Conservation (phyloP, 768 basidiomycete species). For the Serendipita sp. region DNA sequence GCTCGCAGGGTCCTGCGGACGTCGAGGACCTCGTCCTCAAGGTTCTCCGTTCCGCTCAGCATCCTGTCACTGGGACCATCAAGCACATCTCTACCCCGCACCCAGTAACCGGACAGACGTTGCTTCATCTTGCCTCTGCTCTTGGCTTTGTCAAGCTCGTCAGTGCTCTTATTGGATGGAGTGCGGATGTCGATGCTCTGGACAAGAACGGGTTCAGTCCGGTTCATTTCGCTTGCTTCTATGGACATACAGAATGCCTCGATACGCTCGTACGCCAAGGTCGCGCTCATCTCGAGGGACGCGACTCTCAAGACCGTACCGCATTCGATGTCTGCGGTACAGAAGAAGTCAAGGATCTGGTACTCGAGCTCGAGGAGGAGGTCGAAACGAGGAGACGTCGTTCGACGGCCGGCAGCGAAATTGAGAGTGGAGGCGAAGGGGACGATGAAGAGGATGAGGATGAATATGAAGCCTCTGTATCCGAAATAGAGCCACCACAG, state of each 20-base stretch:
- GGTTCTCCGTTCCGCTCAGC: slow-evolving; percentile 49
- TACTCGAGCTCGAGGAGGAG: slow-evolving; percentile 2
- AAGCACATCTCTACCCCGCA: slow-evolving; percentile 47
- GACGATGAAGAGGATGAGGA: slow-evolving; percentile 5
- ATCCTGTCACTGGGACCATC: not conserved
- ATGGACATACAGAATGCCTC: not conserved
- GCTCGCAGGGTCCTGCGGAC: slow-evolving; percentile 29
- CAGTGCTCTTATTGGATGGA: slow-evolving; percentile 51
- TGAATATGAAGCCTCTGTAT: not conserved
- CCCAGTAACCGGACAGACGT: slow-evolving; percentile 52
- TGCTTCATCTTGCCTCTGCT: slow-evolving; percentile 76
- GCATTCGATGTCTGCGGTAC: not conserved
- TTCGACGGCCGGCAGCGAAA: not conserved
- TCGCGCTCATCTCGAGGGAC: slow-evolving; percentile 1
- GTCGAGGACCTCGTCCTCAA: slow-evolving; percentile 67
- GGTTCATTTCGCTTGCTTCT: slow-evolving; percentile 51
- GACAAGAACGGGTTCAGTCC: slow-evolving; percentile 87
- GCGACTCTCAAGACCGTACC: not conserved
- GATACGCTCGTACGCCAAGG: not conserved
- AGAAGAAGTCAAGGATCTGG: not conserved
- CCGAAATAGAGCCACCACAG: not conserved
- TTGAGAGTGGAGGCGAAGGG: slow-evolving; percentile 4
- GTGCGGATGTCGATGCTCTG: slow-evolving; percentile 63
- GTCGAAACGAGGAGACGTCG: slow-evolving; percentile 1
- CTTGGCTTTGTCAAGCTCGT: slow-evolving; percentile 60